A percentile compares a stretch with the other conserved stretches of the same genome.
phyloP scores from a whole-genome alignment of 2,329 filamentous ascomycete genomes.

The Fusarium goolgardi region DNA sequence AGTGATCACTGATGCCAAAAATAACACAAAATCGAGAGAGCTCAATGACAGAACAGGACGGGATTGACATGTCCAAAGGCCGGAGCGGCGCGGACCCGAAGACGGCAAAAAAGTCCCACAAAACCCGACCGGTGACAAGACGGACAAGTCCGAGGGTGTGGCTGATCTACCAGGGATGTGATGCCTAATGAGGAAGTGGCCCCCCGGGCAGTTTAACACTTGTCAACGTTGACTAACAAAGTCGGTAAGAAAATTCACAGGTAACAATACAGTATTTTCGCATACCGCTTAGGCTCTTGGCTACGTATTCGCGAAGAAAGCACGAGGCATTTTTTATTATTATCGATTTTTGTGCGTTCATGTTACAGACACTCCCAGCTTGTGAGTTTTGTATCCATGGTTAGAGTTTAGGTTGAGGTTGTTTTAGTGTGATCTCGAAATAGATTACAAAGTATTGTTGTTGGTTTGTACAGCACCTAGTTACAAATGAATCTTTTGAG shows the following conservation, averaged over 20 bases:
- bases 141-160: constrained; percentile 31
- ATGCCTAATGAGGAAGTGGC: constrained; percentile 25
- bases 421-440: constrained; percentile 1
- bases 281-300: neutral
- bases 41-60: constrained; percentile 9
- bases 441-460: neutral
- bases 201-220: constrained; percentile 4
- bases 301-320: constrained; percentile 11
- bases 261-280: constrained; percentile 9
- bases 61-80: constrained; percentile 13
- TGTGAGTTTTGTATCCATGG: neutral
- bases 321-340: neutral
- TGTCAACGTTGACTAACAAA: constrained; percentile 25
- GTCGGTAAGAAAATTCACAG: constrained; percentile 15
- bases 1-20: constrained; percentile 26
- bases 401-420: neutral
- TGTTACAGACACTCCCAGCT: constrained; percentile 3
- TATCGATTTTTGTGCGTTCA: neutral
- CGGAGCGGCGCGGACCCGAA: constrained; percentile 40
- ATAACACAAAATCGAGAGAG: constrained; percentile 18
- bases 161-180: constrained; percentile 20
- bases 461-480: neutral
- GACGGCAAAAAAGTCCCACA: constrained; percentile 26
- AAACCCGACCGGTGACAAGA: constrained; percentile 19
- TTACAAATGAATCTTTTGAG: neutral